Evolutionary conservation across 2,329 filamentous ascomycete genomes (phyloP), one percentile per base, ranked within the genome.

Genomic region (Talaromyces sp.): DNA sequence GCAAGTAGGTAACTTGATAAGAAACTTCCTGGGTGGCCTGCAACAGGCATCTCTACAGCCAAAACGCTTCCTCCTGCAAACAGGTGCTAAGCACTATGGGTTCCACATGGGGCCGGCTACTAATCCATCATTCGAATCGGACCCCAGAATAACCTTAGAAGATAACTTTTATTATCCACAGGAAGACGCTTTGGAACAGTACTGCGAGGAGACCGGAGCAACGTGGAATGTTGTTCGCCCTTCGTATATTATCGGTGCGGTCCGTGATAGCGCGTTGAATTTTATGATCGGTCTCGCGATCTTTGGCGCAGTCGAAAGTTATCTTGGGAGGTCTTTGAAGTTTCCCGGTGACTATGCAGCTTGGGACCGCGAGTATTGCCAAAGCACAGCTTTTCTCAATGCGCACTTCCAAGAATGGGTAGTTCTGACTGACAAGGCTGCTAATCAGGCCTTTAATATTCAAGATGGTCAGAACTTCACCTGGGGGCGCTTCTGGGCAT

Each of bases 21-120:
- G 24, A n/a, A 82, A 82, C 63, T 81, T 83, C 61, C 64, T 80
- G n/a, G 61, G 69, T 3, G 76, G 76, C 0, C 68, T 83, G 5
- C 66, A 72, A 3, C 58, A 75, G 1, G 70, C 76, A n/a, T 62
- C 64, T n/a, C 74, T 80, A 58, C 71, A 63, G 2, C 80, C 80
- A 0, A 75, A 73, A 33, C 72, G 79, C 5, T 74, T 82, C 57
- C 66, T 82, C 59, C 73, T 83, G 4, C 80, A 82, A 40, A 65
- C 64, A 9, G 63, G 64, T 10, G 58, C 61, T 13, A 66, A 66
- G 47, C 36, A 63, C 35, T 66, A 65, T 51, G 63, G 63, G 9
- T 42, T 55, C 20, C 64, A 67, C 44, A 51, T 63, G 17, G 64
- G 63, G 5, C 62, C 63, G 3, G 27, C 62, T 2, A 55, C 52